Base-by-base conservation (phyloP, 2,329 filamentous ascomycete species). In the Exophiala sp. region DNA sequence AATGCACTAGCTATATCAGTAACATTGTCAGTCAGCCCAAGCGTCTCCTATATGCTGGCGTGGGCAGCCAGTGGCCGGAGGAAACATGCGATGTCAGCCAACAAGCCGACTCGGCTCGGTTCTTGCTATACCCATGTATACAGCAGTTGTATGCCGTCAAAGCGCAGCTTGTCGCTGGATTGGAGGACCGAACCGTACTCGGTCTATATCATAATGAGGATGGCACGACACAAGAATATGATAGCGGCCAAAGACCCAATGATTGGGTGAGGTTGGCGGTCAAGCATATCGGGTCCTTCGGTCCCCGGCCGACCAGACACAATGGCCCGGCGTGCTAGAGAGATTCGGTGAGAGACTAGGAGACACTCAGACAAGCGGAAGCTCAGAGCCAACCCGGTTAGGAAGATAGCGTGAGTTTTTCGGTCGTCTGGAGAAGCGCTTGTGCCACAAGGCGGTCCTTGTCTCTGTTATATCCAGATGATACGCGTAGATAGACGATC, bases 311-410 rank as follows among this genome's bases (percentile, higher is more conserved):
- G 38, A 21, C 27, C 13, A 30, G 43, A 38, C 22, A 30, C 29
- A 16, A 9, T 32, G 29, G 29, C 29, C 23, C 16, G 22, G 42
- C 38, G 43, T n/a, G n/a, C n/a, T n/a, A n/a, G n/a, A 42, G 43
- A 10, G 6, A 38, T 5, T 19, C 7, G 4, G 11, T 30, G 8
- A 18, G 32, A 48, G 39, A 24, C 43, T 46, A 43, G 27, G 14
- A 19, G 29, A n/a, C 32, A 22, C 29, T 9, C 24, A 41, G 39
- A 24, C 30, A 47, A 23, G 50, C 53, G 53, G 53, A 47, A 44
- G 53, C 43, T 43, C 53, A 47, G 49, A 52, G 43, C 48, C 29
- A 39, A 47, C 43, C 46, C 19, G 41, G 22, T 47, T 56, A 49
- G 49, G 53, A 41, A 52, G 44, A 50, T 46, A 11, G 38, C 29